A percentile compares a stretch with the other conserved stretches of the same genome.
phyloP scores from a whole-genome alignment of 2,329 filamentous ascomycete species.

The Ophiostoma piceae region DNA sequence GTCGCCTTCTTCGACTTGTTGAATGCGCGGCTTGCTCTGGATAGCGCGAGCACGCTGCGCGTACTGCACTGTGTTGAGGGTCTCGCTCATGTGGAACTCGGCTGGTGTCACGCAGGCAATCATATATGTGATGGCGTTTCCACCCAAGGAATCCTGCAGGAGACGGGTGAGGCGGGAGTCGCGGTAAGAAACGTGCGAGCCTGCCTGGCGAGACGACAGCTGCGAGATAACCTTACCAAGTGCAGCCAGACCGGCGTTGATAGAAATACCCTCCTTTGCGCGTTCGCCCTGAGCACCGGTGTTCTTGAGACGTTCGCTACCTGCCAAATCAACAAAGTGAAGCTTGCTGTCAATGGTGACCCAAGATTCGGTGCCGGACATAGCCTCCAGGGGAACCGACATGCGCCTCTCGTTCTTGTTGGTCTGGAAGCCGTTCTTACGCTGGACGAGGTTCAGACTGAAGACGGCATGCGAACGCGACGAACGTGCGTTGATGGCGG shows the following conservation, averaged over 20 bases:
- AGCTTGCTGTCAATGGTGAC: conserved; percentile 96
- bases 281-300: conserved; percentile 92
- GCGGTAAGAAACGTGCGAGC: conserved; percentile 91
- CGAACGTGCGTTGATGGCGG: conserved; percentile 94
- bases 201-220: conserved; percentile 80
- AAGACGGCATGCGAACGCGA: conserved; percentile 97
- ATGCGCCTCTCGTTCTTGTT: conserved; percentile 70
- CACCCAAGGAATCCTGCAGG: conserved; percentile 91
- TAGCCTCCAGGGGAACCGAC: conserved; percentile 77
- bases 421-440: conserved; percentile 55
- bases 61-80: conserved; percentile 94
- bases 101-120: conserved; percentile 96
- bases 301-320: conserved; percentile 94
- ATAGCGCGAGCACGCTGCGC: conserved; percentile 93
- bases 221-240: conserved; percentile 98
- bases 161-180: conserved; percentile 95
- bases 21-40: conserved; percentile 94
- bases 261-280: conserved; percentile 93
- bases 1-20: conserved; percentile 87
- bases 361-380: conserved; percentile 62
- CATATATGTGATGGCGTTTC: conserved; percentile 98
- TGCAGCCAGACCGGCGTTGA: conserved; percentile 91
- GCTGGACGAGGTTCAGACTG: conserved; percentile 86
- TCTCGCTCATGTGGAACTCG: conserved; percentile 96
- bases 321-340: conserved; percentile 95